Base-by-base conservation (phyloP, 2,329 filamentous ascomycete species). In the Colletotrichum sp. region DNA sequence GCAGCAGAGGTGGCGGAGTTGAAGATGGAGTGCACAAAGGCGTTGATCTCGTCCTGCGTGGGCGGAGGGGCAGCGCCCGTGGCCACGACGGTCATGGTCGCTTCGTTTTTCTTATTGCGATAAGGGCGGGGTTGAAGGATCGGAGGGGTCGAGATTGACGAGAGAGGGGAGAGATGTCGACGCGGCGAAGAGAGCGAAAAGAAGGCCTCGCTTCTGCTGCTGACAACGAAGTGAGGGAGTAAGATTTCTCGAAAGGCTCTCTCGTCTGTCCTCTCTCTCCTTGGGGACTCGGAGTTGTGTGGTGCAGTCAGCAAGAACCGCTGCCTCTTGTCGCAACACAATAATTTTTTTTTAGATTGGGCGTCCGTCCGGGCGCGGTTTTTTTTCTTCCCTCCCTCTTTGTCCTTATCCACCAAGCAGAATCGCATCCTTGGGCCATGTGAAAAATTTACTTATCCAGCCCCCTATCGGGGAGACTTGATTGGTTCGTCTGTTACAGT, bases 1-100 rank as follows among this genome's bases (percentile, higher is more conserved):
- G 90, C 88, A 79, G 91, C 88, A 5, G 93, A 95, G 6, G 91
- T 91, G 80, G 91, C 87, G 51, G 93, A 90, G 61, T 87, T 90
- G 83, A 96, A 95, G 77, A 95, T 90, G 64, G 89, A 92, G 78
- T 91, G 86, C 78, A 95, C 81, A 57, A 95, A 84, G 70, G 90
- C 88, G 75, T 88, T 84, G 75, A 96, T 86, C 76, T 95, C 94
- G 76, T 92, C 90, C 78, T 90, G 85, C 36, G 91, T 89, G 76
- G 93, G 93, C 76, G 91, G 87, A 82, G 86, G 82, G 79, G 85
- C 83, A 77, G 84, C 85, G 77, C 84, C 84, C 77, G 85, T 85
- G 78, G 88, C 84, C 84, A 87, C 85, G 78, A 83, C 83, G 58
- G 74, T 76, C 72, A 75, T 74, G 54, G 62, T 75, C 69, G 73